phyloP scores from a whole-genome alignment of 768 basidiomycete genomes.

The Mycena pura region DNA sequence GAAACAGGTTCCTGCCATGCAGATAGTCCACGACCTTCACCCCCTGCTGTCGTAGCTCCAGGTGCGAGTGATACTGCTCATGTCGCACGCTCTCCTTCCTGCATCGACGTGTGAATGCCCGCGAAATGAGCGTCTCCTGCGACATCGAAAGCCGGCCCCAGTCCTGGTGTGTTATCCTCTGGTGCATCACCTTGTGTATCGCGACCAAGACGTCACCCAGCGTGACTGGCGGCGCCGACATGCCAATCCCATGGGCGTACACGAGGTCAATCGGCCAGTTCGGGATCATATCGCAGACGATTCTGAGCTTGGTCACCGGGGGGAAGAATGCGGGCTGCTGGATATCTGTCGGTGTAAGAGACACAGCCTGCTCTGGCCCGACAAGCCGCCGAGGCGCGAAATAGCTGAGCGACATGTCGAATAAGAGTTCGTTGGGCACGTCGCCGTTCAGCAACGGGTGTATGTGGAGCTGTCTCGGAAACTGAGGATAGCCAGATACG shows the following conservation, averaged over 20 bases:
- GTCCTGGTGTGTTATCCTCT: constrained; percentile 48
- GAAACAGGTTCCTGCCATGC: constrained; percentile 51
- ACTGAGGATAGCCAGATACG: constrained; percentile 24
- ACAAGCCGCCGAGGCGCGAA: constrained; percentile 53
- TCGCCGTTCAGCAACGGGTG: constrained; percentile 65
- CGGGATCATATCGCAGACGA: constrained; percentile 61
- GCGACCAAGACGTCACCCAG: constrained; percentile 64
- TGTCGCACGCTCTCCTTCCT: constrained; percentile 29
- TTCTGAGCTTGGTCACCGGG: constrained; percentile 56
- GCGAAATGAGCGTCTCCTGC: constrained; percentile 40
- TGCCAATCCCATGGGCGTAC: constrained; percentile 35
- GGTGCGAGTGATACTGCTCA: not conserved
- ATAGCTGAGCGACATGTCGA: constrained; percentile 59
- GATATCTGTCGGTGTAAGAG: constrained; percentile 54
- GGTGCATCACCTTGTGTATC: constrained; percentile 55
- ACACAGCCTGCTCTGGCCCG: constrained; percentile 43
- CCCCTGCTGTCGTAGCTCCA: constrained; percentile 49
- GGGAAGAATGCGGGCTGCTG: constrained; percentile 63
- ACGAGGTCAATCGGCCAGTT: constrained; percentile 68
- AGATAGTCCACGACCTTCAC: constrained; percentile 70
- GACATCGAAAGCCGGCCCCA: constrained; percentile 41
- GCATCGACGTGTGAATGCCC: constrained; percentile 49
- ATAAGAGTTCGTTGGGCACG: constrained; percentile 51
- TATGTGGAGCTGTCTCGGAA: constrained; percentile 36
- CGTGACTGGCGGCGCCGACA: constrained; percentile 50